phyloP scores from a whole-genome alignment of 2,329 filamentous ascomycete species.

The Ceratocystis destructans region DNA sequence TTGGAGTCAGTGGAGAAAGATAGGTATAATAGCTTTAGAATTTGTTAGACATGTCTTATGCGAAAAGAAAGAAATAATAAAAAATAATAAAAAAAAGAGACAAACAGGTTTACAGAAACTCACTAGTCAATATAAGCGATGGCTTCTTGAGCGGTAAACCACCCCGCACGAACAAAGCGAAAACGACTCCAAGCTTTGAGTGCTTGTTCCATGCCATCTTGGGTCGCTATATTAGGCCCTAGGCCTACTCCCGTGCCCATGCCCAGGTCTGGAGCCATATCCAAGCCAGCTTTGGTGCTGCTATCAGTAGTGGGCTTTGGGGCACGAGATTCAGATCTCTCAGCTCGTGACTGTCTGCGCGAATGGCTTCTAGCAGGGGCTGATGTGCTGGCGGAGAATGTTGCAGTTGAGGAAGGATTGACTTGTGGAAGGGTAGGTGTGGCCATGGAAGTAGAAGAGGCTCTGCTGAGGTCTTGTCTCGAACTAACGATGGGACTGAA shows the following conservation, averaged over 20 bases:
- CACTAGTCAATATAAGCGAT: conserved; percentile 90
- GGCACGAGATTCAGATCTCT: neutral
- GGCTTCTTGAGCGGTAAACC: conserved; percentile 88
- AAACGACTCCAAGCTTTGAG: conserved; percentile 82
- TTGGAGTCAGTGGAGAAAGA: conserved; percentile 81
- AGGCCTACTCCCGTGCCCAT: conserved; percentile 30
- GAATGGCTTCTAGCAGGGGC: conserved; percentile 6
- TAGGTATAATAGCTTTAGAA: conserved; percentile 66
- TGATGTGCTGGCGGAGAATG: neutral
- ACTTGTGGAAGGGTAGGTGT: conserved; percentile 5
- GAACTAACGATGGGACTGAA: conserved; percentile 28
- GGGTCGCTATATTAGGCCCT: conserved; percentile 23
- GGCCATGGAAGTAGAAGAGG: conserved; percentile 10
- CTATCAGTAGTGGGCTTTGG: conserved; percentile 25
- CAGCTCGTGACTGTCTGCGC: conserved; percentile 9
- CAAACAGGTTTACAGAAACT: conserved; percentile 24
- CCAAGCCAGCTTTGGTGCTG: conserved; percentile 21
- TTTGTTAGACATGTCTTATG: neutral
- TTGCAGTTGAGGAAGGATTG: conserved; percentile 3
- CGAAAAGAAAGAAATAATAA: conserved; percentile 9
- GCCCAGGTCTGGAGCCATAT: neutral
- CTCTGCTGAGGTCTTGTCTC: conserved; percentile 18
- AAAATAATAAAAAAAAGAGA: conserved; percentile 14
- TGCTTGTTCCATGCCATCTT: conserved; percentile 36
- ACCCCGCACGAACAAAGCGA: conserved; percentile 88